Percentiles rank a stretch among this genome's conserved stretches.
phyloP scores from a whole-genome alignment of 805 yeast species.

The Saccharomycopsis vini region DNA sequence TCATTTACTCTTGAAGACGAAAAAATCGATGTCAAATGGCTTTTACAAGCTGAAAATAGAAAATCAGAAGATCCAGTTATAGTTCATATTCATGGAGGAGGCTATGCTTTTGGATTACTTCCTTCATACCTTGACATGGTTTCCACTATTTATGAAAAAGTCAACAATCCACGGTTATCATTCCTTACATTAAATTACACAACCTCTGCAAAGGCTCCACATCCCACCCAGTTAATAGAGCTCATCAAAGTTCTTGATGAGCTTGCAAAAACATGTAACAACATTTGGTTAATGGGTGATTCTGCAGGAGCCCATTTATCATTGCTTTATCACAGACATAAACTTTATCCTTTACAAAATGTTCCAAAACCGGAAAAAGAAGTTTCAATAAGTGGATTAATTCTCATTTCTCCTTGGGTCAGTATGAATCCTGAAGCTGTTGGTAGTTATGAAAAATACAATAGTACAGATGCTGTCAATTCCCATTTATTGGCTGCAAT shows the following conservation, averaged over 20 bases:
- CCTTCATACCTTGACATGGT: background rate
- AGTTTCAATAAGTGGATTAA: background rate
- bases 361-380: too few species aligned
- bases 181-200: slow-evolving; percentile 23
- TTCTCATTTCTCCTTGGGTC: slow-evolving; percentile 8
- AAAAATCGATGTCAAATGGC: slow-evolving; percentile 4
- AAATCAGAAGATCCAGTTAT: slow-evolving; percentile 5
- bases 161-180: slow-evolving; percentile 16
- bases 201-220: slow-evolving; percentile 20
- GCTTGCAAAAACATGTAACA: slow-evolving; percentile 16
- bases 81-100: slow-evolving; percentile 7
- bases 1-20: too few species aligned
- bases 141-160: background rate
- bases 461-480: background rate
- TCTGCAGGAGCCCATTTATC: slow-evolving; percentile 23
- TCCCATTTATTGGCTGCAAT: too few species aligned
- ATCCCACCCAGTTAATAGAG: slow-evolving; percentile 23
- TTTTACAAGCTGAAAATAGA: slow-evolving; percentile 2
- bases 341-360: too few species aligned
- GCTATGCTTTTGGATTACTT: background rate
- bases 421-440: background rate
- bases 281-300: slow-evolving; percentile 23
- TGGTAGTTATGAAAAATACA: background rate
- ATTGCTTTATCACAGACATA: too few species aligned
- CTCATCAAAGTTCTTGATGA: slow-evolving; percentile 17